Evolutionary conservation across 768 basidiomycete genomes (phyloP).

Genomic region (Neoboletus subvelutipes): DNA sequence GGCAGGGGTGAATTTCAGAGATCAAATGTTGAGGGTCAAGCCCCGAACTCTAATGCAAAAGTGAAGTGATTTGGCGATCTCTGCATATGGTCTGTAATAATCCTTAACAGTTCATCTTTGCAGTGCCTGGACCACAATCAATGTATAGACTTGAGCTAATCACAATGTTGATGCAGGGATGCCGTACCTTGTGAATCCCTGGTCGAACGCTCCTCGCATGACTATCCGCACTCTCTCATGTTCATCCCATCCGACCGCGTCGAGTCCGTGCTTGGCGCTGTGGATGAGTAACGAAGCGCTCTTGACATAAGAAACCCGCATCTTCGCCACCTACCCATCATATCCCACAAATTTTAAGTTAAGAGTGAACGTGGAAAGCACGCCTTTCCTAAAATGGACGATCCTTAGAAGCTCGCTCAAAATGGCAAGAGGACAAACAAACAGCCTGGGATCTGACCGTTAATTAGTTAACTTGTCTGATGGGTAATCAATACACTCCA

Average conservation of each 20-base stretch:
- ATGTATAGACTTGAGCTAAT: background rate
- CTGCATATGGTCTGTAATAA: background rate
- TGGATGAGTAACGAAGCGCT: background rate
- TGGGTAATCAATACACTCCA: background rate
- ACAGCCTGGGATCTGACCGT: conserved; percentile 6
- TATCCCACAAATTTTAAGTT: background rate
- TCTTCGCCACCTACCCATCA: background rate
- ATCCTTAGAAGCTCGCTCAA: background rate
- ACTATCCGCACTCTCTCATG: background rate
- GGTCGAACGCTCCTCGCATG: background rate
- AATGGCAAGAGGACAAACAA: conserved; percentile 7
- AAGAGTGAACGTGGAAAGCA: conserved; percentile 2
- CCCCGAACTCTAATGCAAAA: background rate
- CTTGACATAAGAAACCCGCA: background rate
- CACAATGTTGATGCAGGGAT: background rate
- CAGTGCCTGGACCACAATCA: background rate
- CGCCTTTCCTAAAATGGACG: background rate
- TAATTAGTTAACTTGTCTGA: conserved; percentile 10
- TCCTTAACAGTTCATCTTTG: background rate
- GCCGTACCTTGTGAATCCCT: background rate
- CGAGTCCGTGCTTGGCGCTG: background rate
- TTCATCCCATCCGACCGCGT: background rate
- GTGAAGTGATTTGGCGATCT: background rate
- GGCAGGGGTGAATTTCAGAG: background rate
- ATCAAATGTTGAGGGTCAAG: background rate